Evolutionary conservation across 139 green algal species (phyloP).

Genomic region (Pleodorina starrii): DNA sequence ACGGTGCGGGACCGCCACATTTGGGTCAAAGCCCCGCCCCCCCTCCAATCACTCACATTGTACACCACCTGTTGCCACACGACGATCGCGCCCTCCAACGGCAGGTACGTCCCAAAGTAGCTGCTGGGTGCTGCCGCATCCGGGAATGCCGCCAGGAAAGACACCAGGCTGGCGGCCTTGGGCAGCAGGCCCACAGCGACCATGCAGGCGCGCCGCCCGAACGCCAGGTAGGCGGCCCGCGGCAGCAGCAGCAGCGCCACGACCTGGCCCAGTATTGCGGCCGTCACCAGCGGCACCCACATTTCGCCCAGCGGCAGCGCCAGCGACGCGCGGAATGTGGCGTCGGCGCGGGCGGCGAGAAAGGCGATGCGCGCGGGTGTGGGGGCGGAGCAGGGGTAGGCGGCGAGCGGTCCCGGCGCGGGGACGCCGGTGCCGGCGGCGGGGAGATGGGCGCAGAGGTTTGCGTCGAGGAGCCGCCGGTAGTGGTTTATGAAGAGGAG

Average conservation of each 20-base stretch:
- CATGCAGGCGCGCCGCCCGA: background rate
- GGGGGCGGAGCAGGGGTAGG: constrained; percentile 7
- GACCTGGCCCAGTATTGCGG: background rate
- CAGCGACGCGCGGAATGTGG: background rate
- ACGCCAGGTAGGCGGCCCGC: background rate
- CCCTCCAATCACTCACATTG: constrained; percentile 11
- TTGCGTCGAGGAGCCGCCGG: background rate
- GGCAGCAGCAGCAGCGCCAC: constrained; percentile 19
- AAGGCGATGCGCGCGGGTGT: background rate
- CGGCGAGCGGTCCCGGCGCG: background rate
- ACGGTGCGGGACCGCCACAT: too few species aligned
- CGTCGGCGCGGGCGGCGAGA: background rate
- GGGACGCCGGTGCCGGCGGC: too few species aligned
- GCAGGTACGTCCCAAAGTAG: constrained; percentile 46
- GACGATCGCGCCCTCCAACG: constrained; percentile 28
- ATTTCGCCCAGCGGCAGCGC: constrained; percentile 19
- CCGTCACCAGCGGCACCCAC: constrained; percentile 31
- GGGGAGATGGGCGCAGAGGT: too few species aligned
- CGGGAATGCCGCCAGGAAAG: background rate
- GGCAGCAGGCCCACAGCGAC: constrained; percentile 9
- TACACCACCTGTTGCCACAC: constrained; percentile 31
- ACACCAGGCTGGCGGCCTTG: constrained; percentile 25
- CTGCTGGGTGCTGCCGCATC: background rate
- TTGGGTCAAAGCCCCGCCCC: background rate
- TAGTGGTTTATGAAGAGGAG: constrained; percentile 34